Evolutionary conservation across 2,329 filamentous ascomycete species (phyloP), one percentile per base, ranked within the genome.

Genomic region (Paramyrothecium roridum): DNA sequence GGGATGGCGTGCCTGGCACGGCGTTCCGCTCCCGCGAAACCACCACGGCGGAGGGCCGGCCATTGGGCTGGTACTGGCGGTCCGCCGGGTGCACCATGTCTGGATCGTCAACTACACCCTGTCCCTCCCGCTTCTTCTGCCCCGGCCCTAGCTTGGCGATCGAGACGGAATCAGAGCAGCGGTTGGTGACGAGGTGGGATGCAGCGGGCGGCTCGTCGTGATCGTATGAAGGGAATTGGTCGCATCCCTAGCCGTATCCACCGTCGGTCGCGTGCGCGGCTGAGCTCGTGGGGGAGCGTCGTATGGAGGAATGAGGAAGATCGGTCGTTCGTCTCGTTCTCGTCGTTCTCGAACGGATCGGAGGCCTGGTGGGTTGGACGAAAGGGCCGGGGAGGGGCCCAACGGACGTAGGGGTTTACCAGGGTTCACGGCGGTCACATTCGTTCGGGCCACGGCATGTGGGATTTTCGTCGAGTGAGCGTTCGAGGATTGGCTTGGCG

Each of bases 1-100:
- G 83, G 61, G 82, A 84, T 19, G 86, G 85, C 47, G 82, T 85
- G 54, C 79, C 79, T 56, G 78, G 80, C 63, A 71, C 69, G 61
- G 75, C 67, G 53, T 73, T 66, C 63, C 75, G 74, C 61, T 79
- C 80, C 60, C 75, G 75, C 60, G 73, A 68, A 54, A 72, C 73
- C 61, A 70, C 73, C 46, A 68, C 67, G 48, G 71, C 67, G 34
- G 69, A 67, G 52, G 71, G 65, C 54, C 72, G 74, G 60, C 74
- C 76, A 73, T 80, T 81, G 61, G 63, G 60, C 57, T 70, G 67
- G 54, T 68, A 68, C 53, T 66, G 69, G 58, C 69, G 68, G 61
- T 73, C 70, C 48, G 63, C 63, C 61, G 68, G 59, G 66, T 67
- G 72, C 52, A 62, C 60, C 65, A 55, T 55, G 45, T 43, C 37